Percentiles rank a stretch among this genome's conserved stretches.
phyloP scores from a whole-genome alignment of 345 rosid species.

The Crucihimalaya himalaica region DNA sequence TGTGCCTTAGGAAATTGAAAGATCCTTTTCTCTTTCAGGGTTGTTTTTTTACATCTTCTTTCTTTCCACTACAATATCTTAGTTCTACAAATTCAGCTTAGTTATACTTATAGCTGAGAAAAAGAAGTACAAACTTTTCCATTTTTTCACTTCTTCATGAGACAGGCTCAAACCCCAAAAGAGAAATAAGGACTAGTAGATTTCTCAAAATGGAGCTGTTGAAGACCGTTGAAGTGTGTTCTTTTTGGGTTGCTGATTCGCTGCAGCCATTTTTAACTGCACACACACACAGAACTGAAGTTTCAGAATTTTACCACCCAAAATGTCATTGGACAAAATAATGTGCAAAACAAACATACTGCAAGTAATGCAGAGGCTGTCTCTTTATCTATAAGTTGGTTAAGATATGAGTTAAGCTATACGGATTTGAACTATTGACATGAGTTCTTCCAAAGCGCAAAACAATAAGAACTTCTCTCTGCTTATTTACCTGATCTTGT shows the following conservation, averaged over 20 bases:
- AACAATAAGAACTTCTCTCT: not conserved
- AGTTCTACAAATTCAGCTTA: conserved; percentile 36
- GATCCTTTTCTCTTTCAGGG: conserved; percentile 24
- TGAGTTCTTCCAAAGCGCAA: not conserved
- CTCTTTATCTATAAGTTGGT: conserved; percentile 4
- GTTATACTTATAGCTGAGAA: conserved; percentile 30
- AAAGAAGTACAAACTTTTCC: conserved; percentile 34
- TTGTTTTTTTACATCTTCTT: conserved; percentile 1
- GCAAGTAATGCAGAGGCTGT: conserved; percentile 10
- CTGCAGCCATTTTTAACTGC: conserved; percentile 56
- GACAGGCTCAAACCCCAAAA: conserved; percentile 25
- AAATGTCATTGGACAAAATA: conserved; percentile 12
- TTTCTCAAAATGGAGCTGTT: conserved; percentile 80
- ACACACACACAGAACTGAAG: conserved; percentile 22
- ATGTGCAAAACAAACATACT: conserved; percentile 20
- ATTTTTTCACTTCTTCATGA: conserved; percentile 32
- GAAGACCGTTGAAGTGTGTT: conserved; percentile 53
- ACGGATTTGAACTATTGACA: not conserved
- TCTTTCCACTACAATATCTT: conserved; percentile 31
- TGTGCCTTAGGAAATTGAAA: conserved; percentile 40
- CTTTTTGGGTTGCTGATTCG: conserved; percentile 53
- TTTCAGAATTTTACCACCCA: conserved; percentile 22
- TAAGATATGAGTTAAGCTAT: conserved; percentile 3
- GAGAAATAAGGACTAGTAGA: conserved; percentile 32
- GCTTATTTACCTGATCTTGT: conserved; percentile 60